Conservation (phyloP, 2,329 filamentous ascomycete genomes). For the Xylaria hypoxylon region DNA sequence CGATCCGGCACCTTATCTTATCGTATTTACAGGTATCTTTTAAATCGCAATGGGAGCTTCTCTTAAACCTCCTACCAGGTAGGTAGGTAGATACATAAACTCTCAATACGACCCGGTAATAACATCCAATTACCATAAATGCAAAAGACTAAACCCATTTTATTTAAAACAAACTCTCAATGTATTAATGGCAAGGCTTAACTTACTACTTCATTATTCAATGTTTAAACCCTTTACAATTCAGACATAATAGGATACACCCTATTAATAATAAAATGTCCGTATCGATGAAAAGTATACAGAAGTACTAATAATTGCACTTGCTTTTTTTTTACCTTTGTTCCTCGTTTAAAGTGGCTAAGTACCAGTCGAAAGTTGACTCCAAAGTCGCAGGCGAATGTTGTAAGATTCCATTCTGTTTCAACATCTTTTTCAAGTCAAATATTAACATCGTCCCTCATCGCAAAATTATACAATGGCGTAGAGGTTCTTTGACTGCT, state of each 20-base stretch:
- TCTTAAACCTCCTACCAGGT: background rate
- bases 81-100: background rate
- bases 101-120: too few relatives aligned
- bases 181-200: background rate
- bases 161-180: background rate
- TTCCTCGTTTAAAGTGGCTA: background rate
- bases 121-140: background rate
- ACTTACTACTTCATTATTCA: background rate
- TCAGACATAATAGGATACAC: background rate
- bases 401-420: too few relatives aligned
- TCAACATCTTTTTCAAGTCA: too few relatives aligned
- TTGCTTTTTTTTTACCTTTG: background rate
- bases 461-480: too few relatives aligned
- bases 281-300: background rate
- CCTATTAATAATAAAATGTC: background rate
- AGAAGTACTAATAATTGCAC: too few relatives aligned
- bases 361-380: too few relatives aligned
- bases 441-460: too few relatives aligned
- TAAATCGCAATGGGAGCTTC: constrained; percentile 13
- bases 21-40: too few relatives aligned
- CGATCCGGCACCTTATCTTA: too few relatives aligned
- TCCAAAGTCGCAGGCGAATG: too few relatives aligned
- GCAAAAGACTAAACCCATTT: background rate
- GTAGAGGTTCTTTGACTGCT: too few relatives aligned
- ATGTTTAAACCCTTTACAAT: background rate